These are phyloP conservation scores for Pleurotus sapidus DNA, from an alignment of 768 basidiomycete genomes.

Conservation along the genomic window DNA sequence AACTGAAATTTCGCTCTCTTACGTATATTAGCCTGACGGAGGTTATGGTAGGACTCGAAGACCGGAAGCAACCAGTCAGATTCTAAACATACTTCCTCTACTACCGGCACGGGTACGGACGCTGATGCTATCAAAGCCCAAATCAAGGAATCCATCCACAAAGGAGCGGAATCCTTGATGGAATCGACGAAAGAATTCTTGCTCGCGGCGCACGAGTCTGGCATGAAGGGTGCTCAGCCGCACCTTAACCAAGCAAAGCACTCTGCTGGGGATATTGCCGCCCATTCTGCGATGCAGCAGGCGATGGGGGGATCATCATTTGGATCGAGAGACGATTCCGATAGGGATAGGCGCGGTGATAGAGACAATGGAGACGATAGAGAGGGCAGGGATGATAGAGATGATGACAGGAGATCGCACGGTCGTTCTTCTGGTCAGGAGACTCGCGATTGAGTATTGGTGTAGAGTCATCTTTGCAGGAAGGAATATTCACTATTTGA, in stretches of 20 bases:
- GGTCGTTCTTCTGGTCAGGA: no score
- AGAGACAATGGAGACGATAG: not conserved
- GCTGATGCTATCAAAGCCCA: constrained; percentile 7
- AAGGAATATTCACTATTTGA: no score
- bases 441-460: no score
- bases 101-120: not conserved
- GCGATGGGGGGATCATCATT: not conserved
- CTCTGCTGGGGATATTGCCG: not conserved
- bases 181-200: constrained; percentile 2
- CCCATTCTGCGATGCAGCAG: not conserved
- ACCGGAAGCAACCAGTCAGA: not conserved
- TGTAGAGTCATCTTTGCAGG: no score
- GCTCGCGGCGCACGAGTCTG: not conserved
- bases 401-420: no score
- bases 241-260: constrained; percentile 1
- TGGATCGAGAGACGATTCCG: not conserved
- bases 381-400: not conserved
- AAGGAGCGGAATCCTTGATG: not conserved
- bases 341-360: not conserved
- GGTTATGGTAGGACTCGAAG: not conserved
- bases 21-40: not conserved
- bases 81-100: not conserved
- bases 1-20: not conserved
- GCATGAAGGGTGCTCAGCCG: constrained; percentile 1
- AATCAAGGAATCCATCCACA: not conserved